Base-by-base conservation (phyloP, 768 basidiomycete genomes). In the Kwoniella heveanensis region DNA sequence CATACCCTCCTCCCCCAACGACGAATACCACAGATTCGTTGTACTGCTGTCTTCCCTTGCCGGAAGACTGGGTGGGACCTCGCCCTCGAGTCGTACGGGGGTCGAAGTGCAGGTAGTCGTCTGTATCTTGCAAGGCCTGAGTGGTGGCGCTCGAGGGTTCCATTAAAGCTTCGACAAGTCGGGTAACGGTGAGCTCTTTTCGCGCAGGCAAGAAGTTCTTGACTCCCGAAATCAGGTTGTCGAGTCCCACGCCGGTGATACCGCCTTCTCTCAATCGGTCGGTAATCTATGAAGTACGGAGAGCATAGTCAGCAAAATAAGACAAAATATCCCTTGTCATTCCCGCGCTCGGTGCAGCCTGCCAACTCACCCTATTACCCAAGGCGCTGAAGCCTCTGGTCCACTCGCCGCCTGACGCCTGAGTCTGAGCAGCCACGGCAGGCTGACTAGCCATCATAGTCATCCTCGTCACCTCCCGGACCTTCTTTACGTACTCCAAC, bases 151-250 rank as follows among this genome's bases (percentile, higher is more conserved):
- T 85, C 0, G 93, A 88, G 0, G 96, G 94, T 77, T 99, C 96
- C 94, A 98, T 98, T 27, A 99, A 83, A 22, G 96, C 95, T 75
- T 98, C 96, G 1, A 90, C 88, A 30, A 99, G 84, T 12, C 96
- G 88, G 0, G 96, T 97, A 50, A 95, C 87, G 12, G 92, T 89
- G 53, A 96, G 85, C 39, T 96, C 85, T 80, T 99, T 80, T 77
- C 92, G 91, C 1, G 91, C 89, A 0, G 96, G 96, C 19, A 99
- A 81, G 83, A 99, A 93, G 81, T 96, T 97, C 79, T 95, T 96
- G 72, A 99, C 96, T 39, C 94, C 95, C 0, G 93, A 94, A 66
- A 99, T 91, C 17, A 99, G 83, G 78, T 95, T 95, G 78, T 98
- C 94, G 30, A 98, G 84, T 7, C 82, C 82, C 39, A 80, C 81